Base-by-base conservation (phyloP, 139 green algal species). In the Marvania coccoides region DNA sequence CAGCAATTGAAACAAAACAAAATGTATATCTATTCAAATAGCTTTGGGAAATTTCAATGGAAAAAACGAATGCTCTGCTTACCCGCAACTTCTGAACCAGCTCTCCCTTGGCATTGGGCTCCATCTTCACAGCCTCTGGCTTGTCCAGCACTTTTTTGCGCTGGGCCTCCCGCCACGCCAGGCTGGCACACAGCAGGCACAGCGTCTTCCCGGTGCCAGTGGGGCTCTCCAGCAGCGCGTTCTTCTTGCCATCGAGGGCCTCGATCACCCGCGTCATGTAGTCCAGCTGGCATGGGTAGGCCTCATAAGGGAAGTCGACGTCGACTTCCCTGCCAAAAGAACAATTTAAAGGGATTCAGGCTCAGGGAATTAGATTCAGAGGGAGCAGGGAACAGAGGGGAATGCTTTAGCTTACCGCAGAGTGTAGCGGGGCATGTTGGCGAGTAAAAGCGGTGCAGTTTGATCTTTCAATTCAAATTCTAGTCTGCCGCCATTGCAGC, bases 171-270 rank as follows among this genome's bases (percentile, higher is more conserved):
- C 81, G 74, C 93, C 93, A 98, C 0, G 87, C 93, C 29, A 98
- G 72, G 0, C 87, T 84, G 12, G 93, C 89, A 74, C 93, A 98
- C 47, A 98, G 85, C 75, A 98, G 83, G 77, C 91, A 98, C 28
- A 98, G 81, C 26, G 93, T 98, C 75, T 98, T 98, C 36, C 93
- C 93, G 1, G 93, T 98, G 26, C 93, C 93, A 0, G 93, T 98
- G 46, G 93, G 93, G 58, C 80, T 91, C 76, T 98, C 93, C 55
- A 98, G 77, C 69, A 98, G 77, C 2, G 86, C 91, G 65, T 96
- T 92, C 4, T 70, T 26, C 63, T 92, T 86, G 80, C 86, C 69
- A 31, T 95, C 73, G 34, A 98, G 74, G 1, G 92, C 93, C 28
- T 77, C 54, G n/a, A 98, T 88, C n/a, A 97, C 91, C 5, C 72